Conservation (phyloP, 495 filamentous ascomycete species). For the Hypoxylon trugodes region DNA sequence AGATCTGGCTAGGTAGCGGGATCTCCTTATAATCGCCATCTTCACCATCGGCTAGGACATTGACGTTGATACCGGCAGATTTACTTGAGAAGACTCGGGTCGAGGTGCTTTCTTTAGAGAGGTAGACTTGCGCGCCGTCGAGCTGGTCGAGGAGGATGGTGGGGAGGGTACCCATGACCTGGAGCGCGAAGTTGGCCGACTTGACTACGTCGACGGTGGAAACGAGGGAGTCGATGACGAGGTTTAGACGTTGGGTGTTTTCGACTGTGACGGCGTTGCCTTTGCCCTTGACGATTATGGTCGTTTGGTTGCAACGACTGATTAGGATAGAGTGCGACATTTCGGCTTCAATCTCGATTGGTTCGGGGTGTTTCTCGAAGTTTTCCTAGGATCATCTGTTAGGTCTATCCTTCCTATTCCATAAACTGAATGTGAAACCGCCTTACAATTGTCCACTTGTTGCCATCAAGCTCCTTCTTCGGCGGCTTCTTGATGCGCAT, state of each 20-base stretch:
- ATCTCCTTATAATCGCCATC: conserved; percentile 84
- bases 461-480: conserved; percentile 90
- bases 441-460: conserved; percentile 87
- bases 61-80: conserved; percentile 82
- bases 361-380: conserved; percentile 77
- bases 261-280: conserved; percentile 94
- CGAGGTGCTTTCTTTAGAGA: conserved; percentile 75
- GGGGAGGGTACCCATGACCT: conserved; percentile 83
- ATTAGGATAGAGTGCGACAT: conserved; percentile 93
- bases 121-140: conserved; percentile 86
- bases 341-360: conserved; percentile 78
- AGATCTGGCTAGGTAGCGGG: conserved; percentile 88
- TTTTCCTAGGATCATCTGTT: conserved; percentile 70
- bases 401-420: no score
- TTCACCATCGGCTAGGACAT: conserved; percentile 72
- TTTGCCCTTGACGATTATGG: conserved; percentile 87
- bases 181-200: conserved; percentile 87
- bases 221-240: conserved; percentile 90
- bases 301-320: conserved; percentile 87
- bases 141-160: conserved; percentile 92
- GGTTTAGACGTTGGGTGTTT: conserved; percentile 81
- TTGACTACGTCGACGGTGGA: conserved; percentile 94
- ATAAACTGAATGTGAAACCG: no score
- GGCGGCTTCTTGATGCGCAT: conserved; percentile 94
- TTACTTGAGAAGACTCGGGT: conserved; percentile 92